A percentile compares a stretch with the other conserved stretches of the same genome.
These are phyloP conservation scores for Phytophthora pinifolia DNA, from an alignment of 352 stramenopile species.

Conservation along the genomic window DNA sequence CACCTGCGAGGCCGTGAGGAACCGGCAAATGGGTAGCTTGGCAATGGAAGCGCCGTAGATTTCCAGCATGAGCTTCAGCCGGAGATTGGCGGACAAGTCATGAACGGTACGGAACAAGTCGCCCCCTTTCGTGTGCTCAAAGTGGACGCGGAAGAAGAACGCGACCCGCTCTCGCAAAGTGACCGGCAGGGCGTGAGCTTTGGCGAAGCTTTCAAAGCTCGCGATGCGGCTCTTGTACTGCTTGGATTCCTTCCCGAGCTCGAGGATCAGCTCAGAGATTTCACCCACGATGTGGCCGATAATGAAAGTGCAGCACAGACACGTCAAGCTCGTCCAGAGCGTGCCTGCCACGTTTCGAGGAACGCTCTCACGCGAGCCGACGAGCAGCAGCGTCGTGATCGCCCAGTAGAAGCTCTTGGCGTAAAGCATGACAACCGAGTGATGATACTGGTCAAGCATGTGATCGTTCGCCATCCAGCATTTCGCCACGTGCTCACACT, in stretches of 20 bases:
- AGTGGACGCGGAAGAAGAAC: constrained; percentile 67
- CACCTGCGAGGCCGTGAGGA: constrained; percentile 46
- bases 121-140: constrained; percentile 60
- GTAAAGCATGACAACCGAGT: constrained; percentile 49
- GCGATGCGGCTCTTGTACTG: constrained; percentile 58
- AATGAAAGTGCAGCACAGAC: constrained; percentile 71
- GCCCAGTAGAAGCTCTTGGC: constrained; percentile 75
- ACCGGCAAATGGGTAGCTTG: constrained; percentile 48
- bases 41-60: constrained; percentile 53
- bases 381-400: constrained; percentile 62
- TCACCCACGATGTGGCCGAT: constrained; percentile 76
- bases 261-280: constrained; percentile 70
- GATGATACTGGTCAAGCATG: constrained; percentile 59
- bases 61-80: constrained; percentile 68
- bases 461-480: constrained; percentile 71
- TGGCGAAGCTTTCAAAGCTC: constrained; percentile 67
- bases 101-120: constrained; percentile 56
- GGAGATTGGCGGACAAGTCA: constrained; percentile 63
- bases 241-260: constrained; percentile 69
- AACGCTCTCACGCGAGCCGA: constrained; percentile 68
- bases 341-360: constrained; percentile 51
- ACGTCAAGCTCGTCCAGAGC: constrained; percentile 56
- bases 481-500: constrained; percentile 44
- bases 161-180: constrained; percentile 50
- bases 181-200: constrained; percentile 47